These are phyloP conservation scores for Tricholoma flavovirens DNA, from an alignment of 768 basidiomycete genomes.

Conservation along the genomic window DNA sequence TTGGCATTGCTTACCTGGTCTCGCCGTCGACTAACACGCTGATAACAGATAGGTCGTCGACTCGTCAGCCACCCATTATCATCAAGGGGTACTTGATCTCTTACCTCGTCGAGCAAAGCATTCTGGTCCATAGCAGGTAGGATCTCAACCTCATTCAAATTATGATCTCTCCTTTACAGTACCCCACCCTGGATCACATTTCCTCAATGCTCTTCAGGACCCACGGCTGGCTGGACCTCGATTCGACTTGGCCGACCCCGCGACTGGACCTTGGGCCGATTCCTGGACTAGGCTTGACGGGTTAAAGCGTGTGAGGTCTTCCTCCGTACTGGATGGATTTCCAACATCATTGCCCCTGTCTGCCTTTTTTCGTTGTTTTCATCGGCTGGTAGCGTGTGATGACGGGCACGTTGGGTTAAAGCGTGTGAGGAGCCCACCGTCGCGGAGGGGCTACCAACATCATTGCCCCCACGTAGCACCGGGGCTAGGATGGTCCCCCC, in stretches of 20 bases:
- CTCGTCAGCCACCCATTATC: neutral
- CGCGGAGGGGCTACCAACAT: neutral
- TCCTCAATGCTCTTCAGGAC: neutral
- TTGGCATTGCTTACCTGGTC: neutral
- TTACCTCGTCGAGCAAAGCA: neutral
- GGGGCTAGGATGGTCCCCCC: neutral
- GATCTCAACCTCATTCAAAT: neutral
- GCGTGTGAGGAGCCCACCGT: neutral
- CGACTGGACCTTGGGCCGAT: neutral
- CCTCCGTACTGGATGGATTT: neutral
- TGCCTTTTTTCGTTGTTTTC: neutral
- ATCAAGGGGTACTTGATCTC: neutral
- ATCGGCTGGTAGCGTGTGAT: neutral
- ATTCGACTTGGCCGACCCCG: neutral
- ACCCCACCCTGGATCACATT: neutral
- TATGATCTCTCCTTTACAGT: neutral
- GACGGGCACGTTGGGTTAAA: constrained; percentile 1
- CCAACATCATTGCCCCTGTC: neutral
- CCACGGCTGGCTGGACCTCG: neutral
- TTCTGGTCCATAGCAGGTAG: neutral
- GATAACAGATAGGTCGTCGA: neutral
- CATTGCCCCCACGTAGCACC: neutral
- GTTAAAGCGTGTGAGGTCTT: neutral
- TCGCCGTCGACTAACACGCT: neutral
- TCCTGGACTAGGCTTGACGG: neutral